Percentiles rank a stretch among this genome's conserved stretches.
Evolutionary conservation across 371 early-diverging fungal genomes (phyloP).

Genomic region (Actinomortierella ambigua): DNA sequence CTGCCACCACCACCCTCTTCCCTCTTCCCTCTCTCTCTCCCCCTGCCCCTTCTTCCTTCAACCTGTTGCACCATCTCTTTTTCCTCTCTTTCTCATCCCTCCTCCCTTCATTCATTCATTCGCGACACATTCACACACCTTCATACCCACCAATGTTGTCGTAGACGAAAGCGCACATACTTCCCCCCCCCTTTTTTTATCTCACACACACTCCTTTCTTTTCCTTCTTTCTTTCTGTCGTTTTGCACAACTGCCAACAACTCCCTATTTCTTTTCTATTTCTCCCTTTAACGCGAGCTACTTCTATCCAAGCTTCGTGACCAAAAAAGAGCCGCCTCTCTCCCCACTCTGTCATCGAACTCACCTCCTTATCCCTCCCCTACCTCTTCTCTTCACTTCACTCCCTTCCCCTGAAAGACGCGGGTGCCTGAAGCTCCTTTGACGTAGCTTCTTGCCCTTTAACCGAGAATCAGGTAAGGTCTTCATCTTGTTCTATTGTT

Average conservation of each 20-base stretch:
- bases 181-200: background rate
- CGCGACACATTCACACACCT: conserved; percentile 1
- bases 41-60: background rate
- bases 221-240: no score
- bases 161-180: no score
- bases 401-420: no score
- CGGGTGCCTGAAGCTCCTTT: no score
- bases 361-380: background rate
- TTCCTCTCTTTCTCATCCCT: conserved; percentile 1
- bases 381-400: no score
- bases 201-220: background rate
- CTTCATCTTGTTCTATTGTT: no score
- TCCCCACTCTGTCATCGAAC: background rate
- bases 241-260: background rate
- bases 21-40: background rate
- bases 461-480: no score
- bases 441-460: no score
- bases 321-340: background rate
- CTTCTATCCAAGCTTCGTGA: background rate
- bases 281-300: background rate
- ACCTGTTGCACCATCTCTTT: background rate
- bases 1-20: background rate
- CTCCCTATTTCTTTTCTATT: background rate
- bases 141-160: no score
- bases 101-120: conserved; percentile 2